A percentile compares a stretch with the other conserved stretches of the same genome.
phyloP scores from a whole-genome alignment of 2,329 filamentous ascomycete genomes.

The Talaromyces amestolkiae region DNA sequence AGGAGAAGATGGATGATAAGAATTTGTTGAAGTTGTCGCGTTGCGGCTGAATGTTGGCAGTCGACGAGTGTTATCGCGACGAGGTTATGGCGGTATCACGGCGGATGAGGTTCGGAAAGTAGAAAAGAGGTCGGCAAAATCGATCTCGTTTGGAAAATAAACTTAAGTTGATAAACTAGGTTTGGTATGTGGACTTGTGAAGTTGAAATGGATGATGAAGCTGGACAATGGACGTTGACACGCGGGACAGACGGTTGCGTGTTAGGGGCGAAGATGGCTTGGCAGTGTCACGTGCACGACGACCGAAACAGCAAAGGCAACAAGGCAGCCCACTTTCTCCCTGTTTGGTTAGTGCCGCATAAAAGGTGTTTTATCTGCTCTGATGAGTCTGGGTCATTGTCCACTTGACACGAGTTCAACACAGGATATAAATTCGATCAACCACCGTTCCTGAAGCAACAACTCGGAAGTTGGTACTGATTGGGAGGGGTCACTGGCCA shows the following conservation, averaged over 20 bases:
- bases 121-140: not conserved
- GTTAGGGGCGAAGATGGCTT: slow-evolving; percentile 1
- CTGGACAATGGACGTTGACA: not conserved
- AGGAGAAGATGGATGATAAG: slow-evolving; percentile 15
- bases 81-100: not conserved
- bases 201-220: not conserved
- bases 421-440: not conserved
- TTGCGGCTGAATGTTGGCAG: not conserved
- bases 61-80: not conserved
- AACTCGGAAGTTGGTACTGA: not conserved
- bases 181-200: not conserved
- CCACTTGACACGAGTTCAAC: not conserved
- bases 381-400: not conserved
- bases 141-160: not conserved
- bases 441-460: not conserved
- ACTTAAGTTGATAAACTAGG: not conserved
- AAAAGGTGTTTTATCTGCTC: not conserved
- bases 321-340: not conserved
- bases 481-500: not conserved
- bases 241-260: not conserved
- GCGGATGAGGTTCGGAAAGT: not conserved
- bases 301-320: not conserved
- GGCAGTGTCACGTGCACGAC: not conserved
- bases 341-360: not conserved
- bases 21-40: slow-evolving; percentile 8